These are phyloP conservation scores for Mortierella alpina DNA, from an alignment of 192 early-diverging fungal genomes.

Conservation along the genomic window DNA sequence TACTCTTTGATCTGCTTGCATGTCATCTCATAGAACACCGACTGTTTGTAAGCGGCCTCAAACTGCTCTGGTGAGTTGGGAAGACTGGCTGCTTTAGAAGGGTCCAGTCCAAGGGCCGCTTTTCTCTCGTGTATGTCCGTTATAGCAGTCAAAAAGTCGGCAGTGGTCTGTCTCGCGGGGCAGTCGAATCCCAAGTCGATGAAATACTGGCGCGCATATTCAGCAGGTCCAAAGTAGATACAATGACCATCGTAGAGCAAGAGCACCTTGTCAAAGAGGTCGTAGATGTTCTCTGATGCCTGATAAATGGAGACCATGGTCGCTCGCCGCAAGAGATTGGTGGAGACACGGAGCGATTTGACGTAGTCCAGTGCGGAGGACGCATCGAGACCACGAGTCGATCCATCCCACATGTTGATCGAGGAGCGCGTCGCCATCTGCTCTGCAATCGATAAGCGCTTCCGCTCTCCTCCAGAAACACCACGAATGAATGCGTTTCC, in stretches of 20 bases:
- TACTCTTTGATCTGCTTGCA: conserved; percentile 56
- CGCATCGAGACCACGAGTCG: conserved; percentile 85
- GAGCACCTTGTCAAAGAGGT: conserved; percentile 77
- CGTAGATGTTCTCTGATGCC: conserved; percentile 83
- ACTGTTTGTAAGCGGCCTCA: conserved; percentile 63
- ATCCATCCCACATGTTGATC: conserved; percentile 77
- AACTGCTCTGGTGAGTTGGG: conserved; percentile 74
- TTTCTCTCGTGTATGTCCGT: conserved; percentile 71
- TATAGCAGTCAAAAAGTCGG: conserved; percentile 80
- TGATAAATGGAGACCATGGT: conserved; percentile 76
- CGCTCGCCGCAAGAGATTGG: conserved; percentile 75
- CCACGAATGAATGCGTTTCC: conserved; percentile 82
- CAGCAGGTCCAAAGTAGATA: conserved; percentile 75
- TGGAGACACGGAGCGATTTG: conserved; percentile 78
- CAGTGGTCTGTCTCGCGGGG: conserved; percentile 73
- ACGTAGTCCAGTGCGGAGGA: conserved; percentile 87
- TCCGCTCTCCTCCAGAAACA: conserved; percentile 81
- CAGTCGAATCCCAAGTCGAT: conserved; percentile 69
- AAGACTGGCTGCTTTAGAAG: conserved; percentile 33
- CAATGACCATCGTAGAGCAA: conserved; percentile 75
- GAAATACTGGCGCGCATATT: conserved; percentile 71
- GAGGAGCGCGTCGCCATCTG: conserved; percentile 71
- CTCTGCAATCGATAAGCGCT: conserved; percentile 82
- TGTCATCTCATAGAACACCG: conserved; percentile 52
- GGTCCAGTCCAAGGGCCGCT: conserved; percentile 66